Evolutionary conservation across 257 asterid species (phyloP).

Genomic region (Fraxinus quadrangulata): DNA sequence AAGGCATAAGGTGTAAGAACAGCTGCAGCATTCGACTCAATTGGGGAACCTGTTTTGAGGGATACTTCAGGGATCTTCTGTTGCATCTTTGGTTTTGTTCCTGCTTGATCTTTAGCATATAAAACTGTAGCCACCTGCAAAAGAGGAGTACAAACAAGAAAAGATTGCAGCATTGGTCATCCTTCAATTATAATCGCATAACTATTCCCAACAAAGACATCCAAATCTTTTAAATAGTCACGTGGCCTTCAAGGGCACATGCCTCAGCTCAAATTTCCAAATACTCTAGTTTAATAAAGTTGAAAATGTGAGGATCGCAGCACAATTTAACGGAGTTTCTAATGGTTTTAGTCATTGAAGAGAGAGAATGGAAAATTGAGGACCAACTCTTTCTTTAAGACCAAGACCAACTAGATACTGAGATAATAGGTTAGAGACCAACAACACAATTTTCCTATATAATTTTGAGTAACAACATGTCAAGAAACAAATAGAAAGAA

Average conservation of each 20-base stretch:
- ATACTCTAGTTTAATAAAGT: background rate
- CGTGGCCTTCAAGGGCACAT: background rate
- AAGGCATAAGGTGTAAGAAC: conserved; percentile 63
- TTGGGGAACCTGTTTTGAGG: conserved; percentile 60
- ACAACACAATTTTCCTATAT: background rate
- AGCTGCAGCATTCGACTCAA: conserved; percentile 54
- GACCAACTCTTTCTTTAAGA: background rate
- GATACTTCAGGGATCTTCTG: conserved; percentile 37
- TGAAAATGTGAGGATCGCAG: background rate
- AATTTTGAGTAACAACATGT: background rate
- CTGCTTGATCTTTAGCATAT: conserved; percentile 41
- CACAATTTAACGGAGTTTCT: background rate
- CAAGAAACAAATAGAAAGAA: conserved; percentile 7
- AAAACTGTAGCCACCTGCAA: conserved; percentile 47
- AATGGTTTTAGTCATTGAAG: background rate
- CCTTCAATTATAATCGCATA: background rate
- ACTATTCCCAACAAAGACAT: background rate
- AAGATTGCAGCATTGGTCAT: background rate
- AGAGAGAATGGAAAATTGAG: background rate
- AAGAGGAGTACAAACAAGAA: background rate
- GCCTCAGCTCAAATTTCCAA: background rate
- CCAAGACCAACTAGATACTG: background rate
- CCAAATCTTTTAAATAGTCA: background rate
- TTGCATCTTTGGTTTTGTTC: conserved; percentile 30
- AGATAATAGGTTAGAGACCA: background rate